A percentile compares a stretch with the other conserved stretches of the same genome.
Evolutionary conservation across 768 basidiomycete species (phyloP).

Genomic region (Phaffia tasmanica): DNA sequence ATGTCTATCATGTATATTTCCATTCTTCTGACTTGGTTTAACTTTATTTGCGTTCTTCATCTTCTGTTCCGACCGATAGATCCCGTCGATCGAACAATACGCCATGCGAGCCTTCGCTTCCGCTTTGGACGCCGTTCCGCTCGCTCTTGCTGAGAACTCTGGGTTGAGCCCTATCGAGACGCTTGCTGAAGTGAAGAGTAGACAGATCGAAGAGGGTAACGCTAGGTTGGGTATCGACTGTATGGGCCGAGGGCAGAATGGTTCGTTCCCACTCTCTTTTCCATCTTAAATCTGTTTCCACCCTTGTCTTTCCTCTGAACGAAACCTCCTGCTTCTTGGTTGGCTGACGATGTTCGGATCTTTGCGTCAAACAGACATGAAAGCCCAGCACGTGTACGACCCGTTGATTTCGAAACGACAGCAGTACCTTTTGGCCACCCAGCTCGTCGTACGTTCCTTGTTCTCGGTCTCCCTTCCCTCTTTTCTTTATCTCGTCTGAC

Average conservation of each 20-base stretch:
- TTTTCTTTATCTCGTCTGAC: conserved; percentile 32
- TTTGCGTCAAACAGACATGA: conserved; percentile 65
- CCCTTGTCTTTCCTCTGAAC: not conserved
- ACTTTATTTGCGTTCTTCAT: not conserved
- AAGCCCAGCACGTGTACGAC: conserved; percentile 90
- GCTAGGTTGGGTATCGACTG: conserved; percentile 89
- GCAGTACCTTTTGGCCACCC: conserved; percentile 93
- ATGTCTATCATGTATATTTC: not conserved
- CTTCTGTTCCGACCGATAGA: conserved; percentile 43
- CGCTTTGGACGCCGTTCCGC: conserved; percentile 85
- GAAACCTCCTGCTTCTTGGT: not conserved
- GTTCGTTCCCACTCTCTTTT: conserved; percentile 42
- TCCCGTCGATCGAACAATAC: conserved; percentile 95
- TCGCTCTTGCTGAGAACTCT: conserved; percentile 95
- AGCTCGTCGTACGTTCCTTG: conserved; percentile 44
- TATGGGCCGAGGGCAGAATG: conserved; percentile 69
- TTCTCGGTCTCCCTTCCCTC: conserved; percentile 6
- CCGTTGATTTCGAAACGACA: conserved; percentile 95
- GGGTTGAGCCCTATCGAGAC: conserved; percentile 94
- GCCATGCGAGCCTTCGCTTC: conserved; percentile 99
- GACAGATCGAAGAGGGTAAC: conserved; percentile 76
- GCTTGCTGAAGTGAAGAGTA: conserved; percentile 85
- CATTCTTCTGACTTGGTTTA: not conserved
- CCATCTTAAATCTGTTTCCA: not conserved
- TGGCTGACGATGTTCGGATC: not conserved